Evolutionary conservation across 2,329 filamentous ascomycete genomes (phyloP).

Genomic region (Ceratocystis albifundus): DNA sequence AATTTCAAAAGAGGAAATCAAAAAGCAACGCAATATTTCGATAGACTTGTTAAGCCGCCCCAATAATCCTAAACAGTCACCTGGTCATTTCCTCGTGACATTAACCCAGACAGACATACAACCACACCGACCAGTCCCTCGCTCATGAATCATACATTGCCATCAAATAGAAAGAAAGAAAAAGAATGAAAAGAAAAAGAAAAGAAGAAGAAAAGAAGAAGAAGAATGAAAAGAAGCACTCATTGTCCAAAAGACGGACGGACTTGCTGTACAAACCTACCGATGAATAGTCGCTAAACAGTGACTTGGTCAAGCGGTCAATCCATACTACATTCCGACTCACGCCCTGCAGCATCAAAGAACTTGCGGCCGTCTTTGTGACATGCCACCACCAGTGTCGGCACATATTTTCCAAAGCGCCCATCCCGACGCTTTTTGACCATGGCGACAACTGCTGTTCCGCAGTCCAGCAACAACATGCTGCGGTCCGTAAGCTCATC

Average conservation of each 20-base stretch:
- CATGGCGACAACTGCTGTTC: conserved; percentile 21
- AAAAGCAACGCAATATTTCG: neutral
- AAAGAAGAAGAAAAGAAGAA: no score
- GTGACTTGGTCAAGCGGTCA: neutral
- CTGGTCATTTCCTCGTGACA: conserved; percentile 5
- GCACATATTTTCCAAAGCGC: conserved; percentile 12
- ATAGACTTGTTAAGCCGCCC: conserved; percentile 1
- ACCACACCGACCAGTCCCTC: neutral
- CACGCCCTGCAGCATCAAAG: conserved; percentile 16
- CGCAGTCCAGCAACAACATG: conserved; percentile 19
- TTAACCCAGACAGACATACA: neutral
- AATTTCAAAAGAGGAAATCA: conserved; percentile 1
- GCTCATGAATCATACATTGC: conserved; percentile 9
- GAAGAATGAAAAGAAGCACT: neutral
- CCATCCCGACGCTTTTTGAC: conserved; percentile 20
- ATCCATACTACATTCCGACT: neutral
- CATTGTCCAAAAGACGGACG: neutral
- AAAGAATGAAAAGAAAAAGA: neutral
- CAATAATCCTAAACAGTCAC: neutral
- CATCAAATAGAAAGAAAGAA: neutral
- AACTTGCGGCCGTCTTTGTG: conserved; percentile 23
- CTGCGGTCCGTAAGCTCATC: conserved; percentile 20
- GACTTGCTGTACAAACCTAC: neutral
- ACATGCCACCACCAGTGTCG: conserved; percentile 19
- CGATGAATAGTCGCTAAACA: neutral